Conservation (phyloP, 345 rosid genomes). For the Crucihimalaya himalaica region DNA sequence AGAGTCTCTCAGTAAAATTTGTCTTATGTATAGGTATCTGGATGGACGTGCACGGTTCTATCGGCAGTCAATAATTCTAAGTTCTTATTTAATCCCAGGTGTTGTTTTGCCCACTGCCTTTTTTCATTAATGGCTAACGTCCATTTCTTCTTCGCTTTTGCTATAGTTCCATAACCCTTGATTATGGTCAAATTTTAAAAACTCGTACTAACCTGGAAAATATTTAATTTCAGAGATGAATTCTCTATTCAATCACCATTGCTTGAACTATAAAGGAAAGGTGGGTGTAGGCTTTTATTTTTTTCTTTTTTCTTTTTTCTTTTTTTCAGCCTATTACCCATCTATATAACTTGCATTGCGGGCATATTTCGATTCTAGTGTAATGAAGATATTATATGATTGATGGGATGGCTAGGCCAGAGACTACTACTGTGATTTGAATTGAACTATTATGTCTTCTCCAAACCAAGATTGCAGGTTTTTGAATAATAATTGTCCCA, state of each 20-base stretch:
- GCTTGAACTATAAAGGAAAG: slow-evolving; percentile 80
- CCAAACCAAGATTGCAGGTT: neutral
- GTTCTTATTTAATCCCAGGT: slow-evolving; percentile 85
- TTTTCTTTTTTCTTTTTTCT: no score
- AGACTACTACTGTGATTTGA: neutral
- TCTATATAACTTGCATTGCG: no score
- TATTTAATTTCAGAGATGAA: slow-evolving; percentile 63
- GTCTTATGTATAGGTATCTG: slow-evolving; percentile 64
- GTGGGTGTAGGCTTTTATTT: slow-evolving; percentile 35
- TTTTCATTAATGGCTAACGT: slow-evolving; percentile 4
- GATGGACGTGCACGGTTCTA: slow-evolving; percentile 76
- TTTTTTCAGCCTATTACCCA: no score
- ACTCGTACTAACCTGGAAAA: slow-evolving; percentile 26
- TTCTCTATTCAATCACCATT: slow-evolving; percentile 67
- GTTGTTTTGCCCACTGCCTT: slow-evolving; percentile 8
- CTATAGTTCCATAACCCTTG: neutral
- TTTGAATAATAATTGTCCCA: neutral
- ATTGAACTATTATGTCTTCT: slow-evolving; percentile 2
- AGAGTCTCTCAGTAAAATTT: neutral
- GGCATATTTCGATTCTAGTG: neutral
- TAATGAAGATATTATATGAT: slow-evolving; percentile 25
- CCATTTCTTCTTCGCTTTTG: neutral
- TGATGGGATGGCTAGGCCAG: slow-evolving; percentile 22
- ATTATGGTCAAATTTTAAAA: slow-evolving; percentile 9
- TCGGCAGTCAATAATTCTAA: slow-evolving; percentile 73